phyloP scores from a whole-genome alignment of 1,284 basidiomycete species.

The Earliella scabrosa region DNA sequence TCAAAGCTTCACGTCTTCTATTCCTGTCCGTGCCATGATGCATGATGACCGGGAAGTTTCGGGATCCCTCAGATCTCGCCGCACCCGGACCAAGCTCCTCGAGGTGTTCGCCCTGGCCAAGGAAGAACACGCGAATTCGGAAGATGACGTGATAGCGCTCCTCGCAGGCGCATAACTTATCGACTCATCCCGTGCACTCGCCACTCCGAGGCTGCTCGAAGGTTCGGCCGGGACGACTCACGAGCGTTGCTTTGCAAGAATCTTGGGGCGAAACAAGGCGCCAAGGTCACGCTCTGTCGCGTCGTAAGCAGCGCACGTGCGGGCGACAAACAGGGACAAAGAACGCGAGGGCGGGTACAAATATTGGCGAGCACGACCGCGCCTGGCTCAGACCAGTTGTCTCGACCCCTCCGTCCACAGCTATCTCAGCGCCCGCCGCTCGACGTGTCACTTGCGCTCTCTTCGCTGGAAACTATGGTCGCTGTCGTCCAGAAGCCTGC shows the following conservation, averaged over 20 bases:
- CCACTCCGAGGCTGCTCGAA: neutral
- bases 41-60: neutral
- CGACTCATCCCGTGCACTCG: neutral
- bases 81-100: no score
- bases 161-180: neutral
- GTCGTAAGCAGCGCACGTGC: conserved; percentile 30
- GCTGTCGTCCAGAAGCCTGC: conserved; percentile 79
- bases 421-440: conserved; percentile 2
- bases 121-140: neutral
- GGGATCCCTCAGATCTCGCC: no score
- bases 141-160: neutral
- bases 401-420: neutral
- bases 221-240: neutral
- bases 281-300: conserved; percentile 4
- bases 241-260: neutral
- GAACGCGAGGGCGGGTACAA: conserved; percentile 32
- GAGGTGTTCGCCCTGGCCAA: neutral
- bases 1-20: no score
- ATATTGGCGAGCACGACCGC: conserved; percentile 21
- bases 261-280: neutral
- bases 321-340: conserved; percentile 31
- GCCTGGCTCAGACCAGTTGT: conserved; percentile 4
- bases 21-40: no score
- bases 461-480: conserved; percentile 50
- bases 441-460: conserved; percentile 2